Percentiles rank a stretch among this genome's conserved stretches.
phyloP scores from a whole-genome alignment of 768 basidiomycete species.

The Hypsizygus marmoreus region DNA sequence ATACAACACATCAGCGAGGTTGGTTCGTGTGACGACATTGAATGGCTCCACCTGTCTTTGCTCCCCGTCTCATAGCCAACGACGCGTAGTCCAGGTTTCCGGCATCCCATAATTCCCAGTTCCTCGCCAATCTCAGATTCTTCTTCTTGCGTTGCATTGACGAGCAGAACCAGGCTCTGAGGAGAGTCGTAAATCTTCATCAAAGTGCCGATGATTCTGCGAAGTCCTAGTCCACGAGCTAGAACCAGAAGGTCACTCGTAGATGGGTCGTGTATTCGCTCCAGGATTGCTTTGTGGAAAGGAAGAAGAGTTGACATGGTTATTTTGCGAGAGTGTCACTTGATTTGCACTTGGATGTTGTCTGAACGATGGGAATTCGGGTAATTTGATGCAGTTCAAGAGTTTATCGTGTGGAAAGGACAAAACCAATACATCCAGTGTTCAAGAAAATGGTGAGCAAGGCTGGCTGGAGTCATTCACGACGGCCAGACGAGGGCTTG shows the following conservation, averaged over 20 bases:
- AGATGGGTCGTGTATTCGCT: conserved; percentile 72
- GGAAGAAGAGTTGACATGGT: conserved; percentile 56
- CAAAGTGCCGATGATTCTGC: conserved; percentile 80
- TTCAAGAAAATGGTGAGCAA: too few relatives aligned
- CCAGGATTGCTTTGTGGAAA: conserved; percentile 68
- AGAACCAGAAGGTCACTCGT: conserved; percentile 76
- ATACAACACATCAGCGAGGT: conserved; percentile 3
- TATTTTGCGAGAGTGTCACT: neutral
- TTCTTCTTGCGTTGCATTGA: conserved; percentile 84
- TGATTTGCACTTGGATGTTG: neutral
- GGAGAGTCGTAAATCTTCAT: conserved; percentile 92
- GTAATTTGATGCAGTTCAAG: too few relatives aligned
- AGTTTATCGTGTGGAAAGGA: too few relatives aligned
- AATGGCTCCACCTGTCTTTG: conserved; percentile 69
- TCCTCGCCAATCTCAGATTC: conserved; percentile 92
- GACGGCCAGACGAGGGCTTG: too few relatives aligned
- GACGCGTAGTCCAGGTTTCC: conserved; percentile 80
- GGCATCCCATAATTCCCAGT: conserved; percentile 87
- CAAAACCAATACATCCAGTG: too few relatives aligned
- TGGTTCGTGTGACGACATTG: neutral
- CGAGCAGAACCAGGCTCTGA: conserved; percentile 79
- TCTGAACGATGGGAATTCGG: too few relatives aligned
- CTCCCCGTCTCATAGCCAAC: conserved; percentile 79
- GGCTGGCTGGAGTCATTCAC: too few relatives aligned
- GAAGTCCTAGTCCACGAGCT: conserved; percentile 88